phyloP scores from a whole-genome alignment of 768 basidiomycete genomes.

The Kwoniella botswanensis region DNA sequence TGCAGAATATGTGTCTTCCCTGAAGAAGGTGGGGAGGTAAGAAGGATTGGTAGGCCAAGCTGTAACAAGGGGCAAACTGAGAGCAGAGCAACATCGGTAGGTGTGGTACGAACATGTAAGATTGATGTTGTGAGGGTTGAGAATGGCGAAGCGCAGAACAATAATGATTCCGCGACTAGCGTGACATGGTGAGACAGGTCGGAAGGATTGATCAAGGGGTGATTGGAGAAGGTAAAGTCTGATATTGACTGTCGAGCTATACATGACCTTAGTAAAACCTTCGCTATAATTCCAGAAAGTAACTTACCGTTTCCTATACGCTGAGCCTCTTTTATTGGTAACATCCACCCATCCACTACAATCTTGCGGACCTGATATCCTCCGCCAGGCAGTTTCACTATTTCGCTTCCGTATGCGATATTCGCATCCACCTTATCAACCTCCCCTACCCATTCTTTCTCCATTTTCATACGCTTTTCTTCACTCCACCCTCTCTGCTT shows the following conservation, averaged over 20 bases:
- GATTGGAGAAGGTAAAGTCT: slow-evolving; percentile 49
- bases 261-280: slow-evolving; percentile 60
- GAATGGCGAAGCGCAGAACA: slow-evolving; percentile 54
- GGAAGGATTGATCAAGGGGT: slow-evolving; percentile 65
- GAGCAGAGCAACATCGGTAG: slow-evolving; percentile 67
- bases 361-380: slow-evolving; percentile 42
- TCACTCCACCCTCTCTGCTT: slow-evolving; percentile 79
- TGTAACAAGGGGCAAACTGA: slow-evolving; percentile 70
- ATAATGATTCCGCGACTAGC: slow-evolving; percentile 55
- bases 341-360: slow-evolving; percentile 76
- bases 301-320: slow-evolving; percentile 63
- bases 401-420: slow-evolving; percentile 29
- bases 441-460: slow-evolving; percentile 68
- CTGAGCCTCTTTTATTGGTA: slow-evolving; percentile 72
- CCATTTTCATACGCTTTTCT: slow-evolving; percentile 70
- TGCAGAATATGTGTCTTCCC: slow-evolving; percentile 83
- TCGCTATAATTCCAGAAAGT: not conserved
- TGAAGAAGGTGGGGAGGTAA: slow-evolving; percentile 83
- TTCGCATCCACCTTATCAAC: slow-evolving; percentile 67
- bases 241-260: slow-evolving; percentile 7
- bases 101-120: slow-evolving; percentile 67
- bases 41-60: slow-evolving; percentile 73
- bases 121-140: slow-evolving; percentile 18
- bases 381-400: slow-evolving; percentile 19
- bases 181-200: slow-evolving; percentile 51